phyloP scores from a whole-genome alignment of 352 stramenopile species.

The Thraustochytrium sp. region DNA sequence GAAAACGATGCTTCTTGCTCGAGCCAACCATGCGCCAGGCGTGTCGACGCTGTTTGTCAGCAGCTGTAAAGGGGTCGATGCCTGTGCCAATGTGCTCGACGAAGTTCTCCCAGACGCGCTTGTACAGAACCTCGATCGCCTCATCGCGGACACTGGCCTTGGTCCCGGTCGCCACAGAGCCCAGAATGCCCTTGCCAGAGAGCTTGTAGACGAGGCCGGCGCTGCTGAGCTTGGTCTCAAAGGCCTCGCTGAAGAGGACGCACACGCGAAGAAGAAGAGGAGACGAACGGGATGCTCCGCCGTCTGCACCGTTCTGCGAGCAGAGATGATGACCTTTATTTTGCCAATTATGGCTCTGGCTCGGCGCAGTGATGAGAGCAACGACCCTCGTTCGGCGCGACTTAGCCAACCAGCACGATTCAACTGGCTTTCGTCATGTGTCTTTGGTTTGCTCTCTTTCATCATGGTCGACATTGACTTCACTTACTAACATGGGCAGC shows the following conservation, averaged over 20 bases:
- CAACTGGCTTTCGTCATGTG: slow-evolving; percentile 56
- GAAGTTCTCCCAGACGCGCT: slow-evolving; percentile 88
- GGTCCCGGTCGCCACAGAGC: slow-evolving; percentile 52
- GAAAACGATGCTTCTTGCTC: too few relatives aligned
- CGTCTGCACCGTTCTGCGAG: too few relatives aligned
- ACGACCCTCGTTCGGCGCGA: too few relatives aligned
- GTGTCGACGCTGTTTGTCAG: too few relatives aligned
- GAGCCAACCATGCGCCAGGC: too few relatives aligned
- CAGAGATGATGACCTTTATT: too few relatives aligned
- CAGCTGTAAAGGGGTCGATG: slow-evolving; percentile 64
- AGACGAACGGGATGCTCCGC: too few relatives aligned
- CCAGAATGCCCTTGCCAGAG: slow-evolving; percentile 92
- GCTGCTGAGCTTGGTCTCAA: slow-evolving; percentile 85
- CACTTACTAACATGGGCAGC: background rate
- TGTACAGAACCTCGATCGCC: slow-evolving; percentile 66
- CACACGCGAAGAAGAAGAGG: too few relatives aligned
- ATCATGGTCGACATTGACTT: background rate
- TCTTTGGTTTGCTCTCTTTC: slow-evolving; percentile 63
- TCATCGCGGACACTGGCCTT: slow-evolving; percentile 14
- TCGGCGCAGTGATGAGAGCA: too few relatives aligned
- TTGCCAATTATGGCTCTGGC: too few relatives aligned
- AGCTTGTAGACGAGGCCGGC: slow-evolving; percentile 96
- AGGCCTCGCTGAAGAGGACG: slow-evolving; percentile 53
- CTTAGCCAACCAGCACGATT: too few relatives aligned
- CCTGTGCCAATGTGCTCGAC: slow-evolving; percentile 98